These are phyloP conservation scores for Cryptosporidium muris DNA, from an alignment of 169 alveolate species.

Conservation along the genomic window DNA sequence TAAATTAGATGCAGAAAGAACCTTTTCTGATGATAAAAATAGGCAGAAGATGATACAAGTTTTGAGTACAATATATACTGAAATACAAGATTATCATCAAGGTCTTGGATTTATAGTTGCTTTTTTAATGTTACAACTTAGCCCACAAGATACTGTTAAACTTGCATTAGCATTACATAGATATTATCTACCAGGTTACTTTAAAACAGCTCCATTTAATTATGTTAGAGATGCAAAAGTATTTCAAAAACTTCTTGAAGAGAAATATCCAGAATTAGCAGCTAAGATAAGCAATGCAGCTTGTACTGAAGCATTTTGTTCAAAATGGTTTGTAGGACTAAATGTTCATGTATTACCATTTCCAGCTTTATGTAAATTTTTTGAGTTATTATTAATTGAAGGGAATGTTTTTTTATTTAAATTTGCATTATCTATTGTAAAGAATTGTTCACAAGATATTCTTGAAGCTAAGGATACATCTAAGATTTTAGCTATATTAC, in stretches of 20 bases:
- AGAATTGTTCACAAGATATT: constrained; percentile 60
- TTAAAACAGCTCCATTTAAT: constrained; percentile 76
- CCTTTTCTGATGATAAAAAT: constrained; percentile 70
- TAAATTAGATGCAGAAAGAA: constrained; percentile 76
- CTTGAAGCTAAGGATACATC: constrained; percentile 74
- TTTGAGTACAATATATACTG: constrained; percentile 68
- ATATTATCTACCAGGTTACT: constrained; percentile 77
- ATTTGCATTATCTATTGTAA: constrained; percentile 74
- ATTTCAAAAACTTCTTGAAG: constrained; percentile 64
- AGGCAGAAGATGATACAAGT: constrained; percentile 69
- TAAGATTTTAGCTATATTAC: constrained; percentile 71
- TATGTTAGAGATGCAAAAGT: constrained; percentile 80
- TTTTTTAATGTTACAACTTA: constrained; percentile 71
- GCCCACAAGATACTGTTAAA: constrained; percentile 72
- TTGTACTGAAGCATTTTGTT: constrained; percentile 77
- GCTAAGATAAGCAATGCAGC: constrained; percentile 58
- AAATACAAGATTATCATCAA: constrained; percentile 76
- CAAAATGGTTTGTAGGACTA: constrained; percentile 79
- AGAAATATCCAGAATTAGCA: constrained; percentile 72
- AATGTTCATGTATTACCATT: constrained; percentile 78
- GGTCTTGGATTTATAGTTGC: constrained; percentile 78
- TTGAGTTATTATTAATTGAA: constrained; percentile 70
- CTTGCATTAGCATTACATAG: constrained; percentile 73
- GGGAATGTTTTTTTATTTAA: constrained; percentile 73
- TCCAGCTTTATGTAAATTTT: constrained; percentile 72